Conservation (phyloP, 1,284 basidiomycete genomes). For the Rhodotorula sp. region DNA sequence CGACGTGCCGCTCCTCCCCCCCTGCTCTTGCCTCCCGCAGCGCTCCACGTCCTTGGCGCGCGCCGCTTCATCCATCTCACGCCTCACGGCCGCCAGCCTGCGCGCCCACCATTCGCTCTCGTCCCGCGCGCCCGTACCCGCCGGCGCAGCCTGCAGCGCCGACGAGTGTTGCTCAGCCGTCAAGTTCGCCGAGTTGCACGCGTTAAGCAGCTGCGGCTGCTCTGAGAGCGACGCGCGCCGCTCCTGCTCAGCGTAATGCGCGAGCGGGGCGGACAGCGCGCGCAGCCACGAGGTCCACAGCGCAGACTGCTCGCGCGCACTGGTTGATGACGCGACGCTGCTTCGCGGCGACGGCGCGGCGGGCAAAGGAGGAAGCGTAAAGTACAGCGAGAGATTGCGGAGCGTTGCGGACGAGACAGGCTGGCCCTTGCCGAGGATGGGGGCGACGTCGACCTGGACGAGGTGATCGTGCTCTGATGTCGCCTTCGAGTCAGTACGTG, state of each 20-base stretch:
- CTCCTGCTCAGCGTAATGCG: background rate
- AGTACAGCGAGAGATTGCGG: constrained; percentile 50
- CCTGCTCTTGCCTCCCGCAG: constrained; percentile 55
- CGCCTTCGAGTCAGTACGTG: background rate
- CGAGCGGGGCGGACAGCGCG: background rate
- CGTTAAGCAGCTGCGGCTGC: constrained; percentile 31
- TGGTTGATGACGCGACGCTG: constrained; percentile 48
- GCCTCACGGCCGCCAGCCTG: constrained; percentile 55
- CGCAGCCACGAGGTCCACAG: background rate
- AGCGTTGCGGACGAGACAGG: constrained; percentile 49
- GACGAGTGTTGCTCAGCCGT: constrained; percentile 39
- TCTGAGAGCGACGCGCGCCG: background rate
- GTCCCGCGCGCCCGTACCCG: constrained; percentile 54
- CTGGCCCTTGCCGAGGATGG: constrained; percentile 56
- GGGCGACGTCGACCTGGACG: constrained; percentile 61
- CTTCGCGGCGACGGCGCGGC: constrained; percentile 40
- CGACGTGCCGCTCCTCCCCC: background rate
- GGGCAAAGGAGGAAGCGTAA: constrained; percentile 41
- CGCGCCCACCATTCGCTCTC: constrained; percentile 76
- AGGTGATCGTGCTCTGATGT: constrained; percentile 48
- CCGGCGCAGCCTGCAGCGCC: background rate
- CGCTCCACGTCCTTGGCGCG: constrained; percentile 49
- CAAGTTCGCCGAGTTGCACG: constrained; percentile 50
- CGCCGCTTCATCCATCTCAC: background rate
- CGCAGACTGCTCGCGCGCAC: background rate